Conservation (phyloP, 345 rosid genomes). For the Citropsis articulata region DNA sequence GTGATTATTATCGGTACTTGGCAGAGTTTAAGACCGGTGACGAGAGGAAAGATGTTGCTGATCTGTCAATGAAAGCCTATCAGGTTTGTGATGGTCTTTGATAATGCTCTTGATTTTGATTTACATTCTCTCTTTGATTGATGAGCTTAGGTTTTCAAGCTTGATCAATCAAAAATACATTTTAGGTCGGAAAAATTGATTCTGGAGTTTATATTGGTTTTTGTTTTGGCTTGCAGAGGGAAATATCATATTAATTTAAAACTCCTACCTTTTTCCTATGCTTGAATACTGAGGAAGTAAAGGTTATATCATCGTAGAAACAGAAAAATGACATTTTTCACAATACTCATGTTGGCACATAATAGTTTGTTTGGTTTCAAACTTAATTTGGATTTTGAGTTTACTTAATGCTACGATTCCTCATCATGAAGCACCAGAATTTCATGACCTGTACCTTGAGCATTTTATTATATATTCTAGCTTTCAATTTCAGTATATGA, state of each 20-base stretch:
- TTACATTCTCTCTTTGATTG: neutral
- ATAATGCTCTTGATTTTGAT: neutral
- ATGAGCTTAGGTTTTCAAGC: neutral
- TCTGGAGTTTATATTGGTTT: neutral
- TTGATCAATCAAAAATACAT: neutral
- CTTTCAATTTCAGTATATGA: neutral
- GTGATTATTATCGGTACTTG: constrained; percentile 64
- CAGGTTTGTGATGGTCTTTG: constrained; percentile 30
- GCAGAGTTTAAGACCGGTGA: constrained; percentile 55
- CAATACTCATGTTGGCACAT: neutral
- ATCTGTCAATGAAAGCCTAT: constrained; percentile 66
- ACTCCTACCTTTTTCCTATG: neutral
- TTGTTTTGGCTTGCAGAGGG: neutral
- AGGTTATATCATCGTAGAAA: no score
- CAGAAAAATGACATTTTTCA: neutral
- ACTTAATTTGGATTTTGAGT: neutral
- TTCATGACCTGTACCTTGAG: neutral
- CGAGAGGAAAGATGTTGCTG: constrained; percentile 58
- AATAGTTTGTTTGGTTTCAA: neutral
- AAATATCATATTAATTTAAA: neutral
- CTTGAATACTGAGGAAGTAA: neutral
- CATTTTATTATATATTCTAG: neutral
- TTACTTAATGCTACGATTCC: neutral
- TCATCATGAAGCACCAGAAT: neutral
- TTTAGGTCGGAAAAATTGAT: neutral